A percentile compares a stretch with the other conserved stretches of the same genome.
phyloP scores from a whole-genome alignment of 805 yeast genomes.

The Metschnikowia reukaufii region DNA sequence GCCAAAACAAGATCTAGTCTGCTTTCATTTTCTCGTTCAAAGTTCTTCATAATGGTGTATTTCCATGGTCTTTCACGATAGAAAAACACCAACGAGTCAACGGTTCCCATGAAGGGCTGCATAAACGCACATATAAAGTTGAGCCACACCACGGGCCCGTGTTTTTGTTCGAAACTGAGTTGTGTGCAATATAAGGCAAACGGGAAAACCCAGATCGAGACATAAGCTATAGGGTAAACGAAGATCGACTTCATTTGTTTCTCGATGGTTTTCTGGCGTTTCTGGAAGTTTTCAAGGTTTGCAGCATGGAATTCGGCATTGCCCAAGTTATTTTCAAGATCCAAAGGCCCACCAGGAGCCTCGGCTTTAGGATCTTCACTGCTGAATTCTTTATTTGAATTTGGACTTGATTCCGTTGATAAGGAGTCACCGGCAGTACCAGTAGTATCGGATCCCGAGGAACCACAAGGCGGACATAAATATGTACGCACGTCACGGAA shows the following conservation, averaged over 20 bases:
- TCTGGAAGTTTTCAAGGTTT: conserved; percentile 58
- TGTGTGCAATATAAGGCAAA: conserved; percentile 63
- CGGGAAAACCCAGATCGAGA: conserved; percentile 81
- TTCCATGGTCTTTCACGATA: conserved; percentile 82
- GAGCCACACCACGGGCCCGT: conserved; percentile 62
- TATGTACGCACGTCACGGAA: conserved; percentile 23
- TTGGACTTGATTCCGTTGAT: conserved; percentile 5
- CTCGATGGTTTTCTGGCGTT: conserved; percentile 64
- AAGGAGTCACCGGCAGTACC: conserved; percentile 1
- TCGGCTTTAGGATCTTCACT: conserved; percentile 9
- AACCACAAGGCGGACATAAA: conserved; percentile 27
- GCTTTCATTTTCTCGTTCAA: conserved; percentile 33
- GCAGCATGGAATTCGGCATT: conserved; percentile 54
- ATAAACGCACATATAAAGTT: conserved; percentile 67
- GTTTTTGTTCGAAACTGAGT: conserved; percentile 44
- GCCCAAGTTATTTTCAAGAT: conserved; percentile 24
- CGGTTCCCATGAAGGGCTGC: conserved; percentile 77
- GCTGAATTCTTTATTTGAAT: conserved; percentile 1
- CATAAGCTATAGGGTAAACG: conserved; percentile 80
- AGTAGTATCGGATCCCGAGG: conserved; percentile 25
- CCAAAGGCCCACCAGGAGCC: conserved; percentile 11
- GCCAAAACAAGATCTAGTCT: conserved; percentile 24
- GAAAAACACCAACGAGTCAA: conserved; percentile 74
- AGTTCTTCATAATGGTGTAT: conserved; percentile 41
- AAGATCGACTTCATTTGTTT: conserved; percentile 79